A percentile compares a stretch with the other conserved stretches of the same genome.
phyloP scores from a whole-genome alignment of 129 eudicot species.

The Pittosporum tobira region DNA sequence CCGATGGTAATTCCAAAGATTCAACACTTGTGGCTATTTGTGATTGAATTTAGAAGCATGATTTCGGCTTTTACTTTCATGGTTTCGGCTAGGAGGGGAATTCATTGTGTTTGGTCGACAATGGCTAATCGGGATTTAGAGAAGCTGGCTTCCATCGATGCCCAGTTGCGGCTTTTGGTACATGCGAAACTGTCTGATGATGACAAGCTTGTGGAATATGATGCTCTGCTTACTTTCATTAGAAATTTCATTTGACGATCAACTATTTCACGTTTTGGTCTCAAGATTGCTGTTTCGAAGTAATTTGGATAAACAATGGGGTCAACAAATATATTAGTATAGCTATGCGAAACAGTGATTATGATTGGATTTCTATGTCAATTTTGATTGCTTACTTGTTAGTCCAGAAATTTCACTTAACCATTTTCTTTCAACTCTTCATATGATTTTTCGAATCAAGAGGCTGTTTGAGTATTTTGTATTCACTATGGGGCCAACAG shows the following conservation, averaged over 20 bases:
- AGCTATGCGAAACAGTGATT: no score
- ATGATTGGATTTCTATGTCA: slow-evolving; percentile 7
- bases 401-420: not conserved
- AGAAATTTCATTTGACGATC: no score
- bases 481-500: not conserved
- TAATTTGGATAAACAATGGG: no score
- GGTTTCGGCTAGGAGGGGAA: slow-evolving; percentile 7
- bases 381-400: not conserved
- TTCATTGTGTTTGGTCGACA: slow-evolving; percentile 10
- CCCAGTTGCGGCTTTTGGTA: slow-evolving; percentile 83
- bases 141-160: slow-evolving; percentile 91
- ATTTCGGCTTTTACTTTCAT: slow-evolving; percentile 2
- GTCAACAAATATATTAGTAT: no score
- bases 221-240: slow-evolving; percentile 82
- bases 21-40: slow-evolving; percentile 11
- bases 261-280: no score
- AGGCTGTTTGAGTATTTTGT: not conserved
- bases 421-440: no score
- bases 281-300: no score
- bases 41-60: not conserved
- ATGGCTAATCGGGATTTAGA: slow-evolving; percentile 82
- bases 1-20: no score
- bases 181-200: slow-evolving; percentile 91
- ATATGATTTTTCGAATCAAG: no score
- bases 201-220: slow-evolving; percentile 92